phyloP scores from a whole-genome alignment of 2,329 filamentous ascomycete species.

The Scedosporium boydii region DNA sequence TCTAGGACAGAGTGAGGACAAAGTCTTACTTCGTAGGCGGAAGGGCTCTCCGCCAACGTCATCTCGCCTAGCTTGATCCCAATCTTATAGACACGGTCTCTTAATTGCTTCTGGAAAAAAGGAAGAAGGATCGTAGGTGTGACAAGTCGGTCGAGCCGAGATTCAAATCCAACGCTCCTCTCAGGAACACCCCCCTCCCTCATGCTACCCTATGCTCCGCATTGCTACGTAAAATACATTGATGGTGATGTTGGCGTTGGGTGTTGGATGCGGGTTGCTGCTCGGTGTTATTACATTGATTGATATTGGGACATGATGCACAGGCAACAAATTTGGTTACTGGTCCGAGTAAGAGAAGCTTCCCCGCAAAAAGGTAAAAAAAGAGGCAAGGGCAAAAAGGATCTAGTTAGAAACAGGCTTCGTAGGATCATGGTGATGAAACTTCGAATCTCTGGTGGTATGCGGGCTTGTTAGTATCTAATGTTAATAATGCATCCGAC shows the following conservation, averaged over 20 bases:
- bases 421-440: not conserved
- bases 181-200: not conserved
- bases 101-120: conserved; percentile 6
- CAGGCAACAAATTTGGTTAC: not conserved
- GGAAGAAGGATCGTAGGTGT: not conserved
- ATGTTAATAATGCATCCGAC: not conserved
- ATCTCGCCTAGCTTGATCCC: not conserved
- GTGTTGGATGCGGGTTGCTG: not conserved
- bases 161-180: not conserved
- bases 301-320: not conserved
- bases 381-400: too few relatives aligned
- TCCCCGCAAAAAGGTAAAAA: too few relatives aligned
- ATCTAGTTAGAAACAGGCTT: not conserved
- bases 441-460: not conserved
- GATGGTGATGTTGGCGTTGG: not conserved
- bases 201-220: not conserved
- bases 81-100: not conserved
- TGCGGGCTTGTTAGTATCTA: not conserved
- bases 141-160: not conserved
- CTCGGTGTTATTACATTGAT: not conserved
- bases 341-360: not conserved
- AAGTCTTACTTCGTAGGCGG: not conserved
- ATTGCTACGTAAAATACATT: not conserved
- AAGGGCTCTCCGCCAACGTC: conserved; percentile 2
- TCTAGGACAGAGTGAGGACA: not conserved